phyloP scores from a whole-genome alignment of 768 basidiomycete species.

The Boletus vermiculosoides region DNA sequence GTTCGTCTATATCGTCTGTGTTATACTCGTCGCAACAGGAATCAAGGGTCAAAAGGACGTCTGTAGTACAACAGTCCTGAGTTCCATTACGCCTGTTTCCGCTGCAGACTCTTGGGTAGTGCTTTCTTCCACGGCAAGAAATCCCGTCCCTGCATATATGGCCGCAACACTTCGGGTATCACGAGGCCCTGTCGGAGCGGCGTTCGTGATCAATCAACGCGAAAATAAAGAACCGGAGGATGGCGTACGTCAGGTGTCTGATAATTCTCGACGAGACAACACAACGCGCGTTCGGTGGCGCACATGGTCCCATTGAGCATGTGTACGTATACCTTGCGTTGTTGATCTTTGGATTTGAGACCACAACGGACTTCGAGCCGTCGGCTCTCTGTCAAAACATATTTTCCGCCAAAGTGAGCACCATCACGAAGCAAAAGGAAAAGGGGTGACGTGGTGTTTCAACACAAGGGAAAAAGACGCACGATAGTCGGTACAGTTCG shows the following conservation, averaged over 20 bases:
- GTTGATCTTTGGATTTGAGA: constrained; percentile 85
- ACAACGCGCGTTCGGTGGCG: constrained; percentile 94
- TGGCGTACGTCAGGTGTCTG: constrained; percentile 87
- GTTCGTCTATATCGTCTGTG: neutral
- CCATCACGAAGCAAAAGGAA: neutral
- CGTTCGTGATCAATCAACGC: neutral
- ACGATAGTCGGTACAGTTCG: constrained; percentile 99
- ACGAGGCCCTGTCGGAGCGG: constrained; percentile 66
- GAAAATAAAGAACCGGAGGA: neutral
- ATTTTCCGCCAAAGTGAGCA: neutral
- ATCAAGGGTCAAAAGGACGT: neutral
- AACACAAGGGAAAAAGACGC: constrained; percentile 35
- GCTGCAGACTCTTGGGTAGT: constrained; percentile 73
- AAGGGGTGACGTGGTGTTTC: neutral
- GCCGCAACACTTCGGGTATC: constrained; percentile 85
- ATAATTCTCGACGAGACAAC: constrained; percentile 98
- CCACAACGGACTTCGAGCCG: constrained; percentile 93
- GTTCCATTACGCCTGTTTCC: constrained; percentile 52
- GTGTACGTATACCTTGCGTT: constrained; percentile 92
- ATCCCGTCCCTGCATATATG: constrained; percentile 96
- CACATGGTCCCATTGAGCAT: constrained; percentile 99
- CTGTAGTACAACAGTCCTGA: neutral
- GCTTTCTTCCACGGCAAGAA: constrained; percentile 84
- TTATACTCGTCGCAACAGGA: no score
- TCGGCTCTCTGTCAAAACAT: constrained; percentile 67